Evolutionary conservation across 768 basidiomycete genomes (phyloP).

Genomic region (Suillus ampliporus): DNA sequence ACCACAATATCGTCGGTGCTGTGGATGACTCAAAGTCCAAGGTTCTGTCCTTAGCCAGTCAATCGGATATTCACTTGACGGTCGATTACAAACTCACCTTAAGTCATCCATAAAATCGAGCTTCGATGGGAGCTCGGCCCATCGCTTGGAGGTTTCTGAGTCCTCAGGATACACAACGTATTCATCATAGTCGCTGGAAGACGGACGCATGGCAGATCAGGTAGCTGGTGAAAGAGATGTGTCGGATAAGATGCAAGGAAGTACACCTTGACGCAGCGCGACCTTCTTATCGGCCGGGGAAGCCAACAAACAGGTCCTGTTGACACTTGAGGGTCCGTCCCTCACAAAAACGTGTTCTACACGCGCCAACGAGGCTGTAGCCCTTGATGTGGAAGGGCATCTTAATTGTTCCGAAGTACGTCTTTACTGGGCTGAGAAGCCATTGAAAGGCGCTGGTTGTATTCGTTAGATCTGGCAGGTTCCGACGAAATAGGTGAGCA

Average conservation of each 20-base stretch:
- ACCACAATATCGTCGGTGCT: constrained; percentile 3
- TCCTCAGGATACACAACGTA: constrained; percentile 3
- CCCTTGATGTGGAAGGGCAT: constrained; percentile 23
- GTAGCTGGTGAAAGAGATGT: neutral
- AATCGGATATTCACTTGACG: neutral
- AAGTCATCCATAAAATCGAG: constrained; percentile 10
- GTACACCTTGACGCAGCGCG: constrained; percentile 19
- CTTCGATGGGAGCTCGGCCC: constrained; percentile 1
- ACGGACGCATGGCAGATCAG: neutral
- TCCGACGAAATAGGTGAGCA: neutral
- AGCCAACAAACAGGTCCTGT: constrained; percentile 30
- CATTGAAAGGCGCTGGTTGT: constrained; percentile 16
- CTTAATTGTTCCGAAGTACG: constrained; percentile 28
- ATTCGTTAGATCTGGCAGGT: neutral
- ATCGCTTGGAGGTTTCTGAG: neutral
- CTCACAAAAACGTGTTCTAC: constrained; percentile 40
- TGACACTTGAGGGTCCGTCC: constrained; percentile 42
- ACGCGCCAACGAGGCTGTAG: constrained; percentile 40
- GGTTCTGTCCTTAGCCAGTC: neutral
- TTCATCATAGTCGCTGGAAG: constrained; percentile 4
- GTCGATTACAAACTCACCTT: neutral
- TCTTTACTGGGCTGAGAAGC: constrained; percentile 29
- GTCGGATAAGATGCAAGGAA: constrained; percentile 6
- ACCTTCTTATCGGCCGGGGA: constrained; percentile 36
- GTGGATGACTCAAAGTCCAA: constrained; percentile 1